Conservation (phyloP, 768 basidiomycete species). For the Steccherinum ochraceum region DNA sequence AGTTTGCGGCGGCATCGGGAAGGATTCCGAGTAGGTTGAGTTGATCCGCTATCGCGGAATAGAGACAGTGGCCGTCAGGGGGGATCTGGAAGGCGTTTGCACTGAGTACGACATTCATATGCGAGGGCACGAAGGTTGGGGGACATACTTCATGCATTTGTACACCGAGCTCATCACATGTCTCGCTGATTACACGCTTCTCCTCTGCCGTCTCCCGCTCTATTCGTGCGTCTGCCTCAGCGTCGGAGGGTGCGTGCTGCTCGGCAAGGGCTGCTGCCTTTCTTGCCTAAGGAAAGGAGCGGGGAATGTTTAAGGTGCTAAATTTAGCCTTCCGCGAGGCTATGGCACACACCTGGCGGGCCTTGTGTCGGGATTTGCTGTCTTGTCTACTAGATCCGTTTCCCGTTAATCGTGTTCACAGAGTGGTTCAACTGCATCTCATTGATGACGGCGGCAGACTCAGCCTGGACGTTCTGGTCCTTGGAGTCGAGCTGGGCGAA, state of each 20-base stretch:
- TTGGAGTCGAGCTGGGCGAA: slow-evolving; percentile 68
- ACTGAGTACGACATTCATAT: background rate
- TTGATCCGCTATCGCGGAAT: slow-evolving; percentile 91
- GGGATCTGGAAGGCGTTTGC: slow-evolving; percentile 61
- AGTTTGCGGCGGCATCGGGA: slow-evolving; percentile 50
- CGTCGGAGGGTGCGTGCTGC: slow-evolving; percentile 43
- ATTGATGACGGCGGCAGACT: slow-evolving; percentile 41
- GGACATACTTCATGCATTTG: slow-evolving; percentile 56
- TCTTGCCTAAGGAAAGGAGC: slow-evolving; percentile 68
- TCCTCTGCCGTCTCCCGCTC: slow-evolving; percentile 65
- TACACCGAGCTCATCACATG: slow-evolving; percentile 61
- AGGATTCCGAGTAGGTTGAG: slow-evolving; percentile 67
- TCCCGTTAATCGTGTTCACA: slow-evolving; percentile 8
- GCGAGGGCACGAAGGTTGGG: background rate
- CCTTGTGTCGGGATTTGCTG: slow-evolving; percentile 59
- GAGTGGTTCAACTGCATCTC: slow-evolving; percentile 38
- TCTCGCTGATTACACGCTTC: slow-evolving; percentile 52
- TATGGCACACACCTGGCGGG: slow-evolving; percentile 51
- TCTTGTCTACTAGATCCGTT: slow-evolving; percentile 38
- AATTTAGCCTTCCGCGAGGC: background rate
- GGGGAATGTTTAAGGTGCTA: too few species aligned
- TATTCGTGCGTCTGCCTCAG: slow-evolving; percentile 51
- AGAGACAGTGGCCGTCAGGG: slow-evolving; percentile 96
- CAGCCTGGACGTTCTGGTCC: slow-evolving; percentile 42
- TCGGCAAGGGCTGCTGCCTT: slow-evolving; percentile 64